Evolutionary conservation across 352 stramenopile species (phyloP).

Genomic region (Pseudoperonospora humuli): DNA sequence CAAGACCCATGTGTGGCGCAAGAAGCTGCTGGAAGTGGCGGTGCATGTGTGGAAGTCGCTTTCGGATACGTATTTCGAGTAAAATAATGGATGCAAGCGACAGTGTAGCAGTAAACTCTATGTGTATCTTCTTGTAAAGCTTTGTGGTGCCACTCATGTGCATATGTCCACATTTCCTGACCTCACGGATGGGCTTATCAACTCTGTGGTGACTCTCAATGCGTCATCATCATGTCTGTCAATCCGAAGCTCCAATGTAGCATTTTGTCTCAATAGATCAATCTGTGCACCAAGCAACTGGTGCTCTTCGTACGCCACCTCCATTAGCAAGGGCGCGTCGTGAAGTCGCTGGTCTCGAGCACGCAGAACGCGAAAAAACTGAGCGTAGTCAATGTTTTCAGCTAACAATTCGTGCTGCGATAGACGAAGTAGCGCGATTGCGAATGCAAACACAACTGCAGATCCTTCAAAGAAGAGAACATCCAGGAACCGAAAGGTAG

Average conservation of each 20-base stretch:
- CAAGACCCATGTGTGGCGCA: too few relatives aligned
- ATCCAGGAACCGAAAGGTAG: too few relatives aligned
- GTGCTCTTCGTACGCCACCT: constrained; percentile 49
- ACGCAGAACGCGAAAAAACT: constrained; percentile 57
- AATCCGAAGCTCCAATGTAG: constrained; percentile 13
- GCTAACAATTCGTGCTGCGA: too few relatives aligned
- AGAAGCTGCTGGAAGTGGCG: too few relatives aligned
- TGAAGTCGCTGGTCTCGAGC: constrained; percentile 64
- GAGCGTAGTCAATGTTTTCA: constrained; percentile 55
- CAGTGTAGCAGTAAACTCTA: constrained; percentile 8
- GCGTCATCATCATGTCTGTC: constrained; percentile 1
- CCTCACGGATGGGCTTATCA: too few relatives aligned
- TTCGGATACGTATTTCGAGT: too few relatives aligned
- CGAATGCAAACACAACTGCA: too few relatives aligned
- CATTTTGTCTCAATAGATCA: constrained; percentile 3
- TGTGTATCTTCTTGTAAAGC: constrained; percentile 6
- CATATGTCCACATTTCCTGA: constrained; percentile 10
- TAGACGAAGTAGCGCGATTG: too few relatives aligned
- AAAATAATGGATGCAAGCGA: constrained; percentile 4
- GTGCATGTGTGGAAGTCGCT: too few relatives aligned
- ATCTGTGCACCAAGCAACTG: constrained; percentile 19
- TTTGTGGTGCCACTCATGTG: background rate
- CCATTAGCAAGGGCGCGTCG: constrained; percentile 46
- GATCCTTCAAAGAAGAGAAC: too few relatives aligned
- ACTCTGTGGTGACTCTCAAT: background rate